These are phyloP conservation scores for Gracilaria vermiculophylla DNA, from an alignment of 23 red algal species.

Conservation along the genomic window DNA sequence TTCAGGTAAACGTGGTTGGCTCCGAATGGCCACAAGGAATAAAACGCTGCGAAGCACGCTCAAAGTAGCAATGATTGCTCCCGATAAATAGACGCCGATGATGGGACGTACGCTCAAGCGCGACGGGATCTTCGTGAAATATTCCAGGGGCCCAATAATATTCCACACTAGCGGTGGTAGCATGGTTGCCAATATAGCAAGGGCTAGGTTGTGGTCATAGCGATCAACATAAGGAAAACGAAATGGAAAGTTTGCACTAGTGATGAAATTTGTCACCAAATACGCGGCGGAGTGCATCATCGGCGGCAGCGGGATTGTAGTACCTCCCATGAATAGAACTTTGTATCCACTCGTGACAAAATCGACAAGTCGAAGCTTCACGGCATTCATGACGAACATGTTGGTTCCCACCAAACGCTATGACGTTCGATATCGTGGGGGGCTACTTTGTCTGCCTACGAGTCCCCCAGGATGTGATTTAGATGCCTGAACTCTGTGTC, in stretches of 20 bases:
- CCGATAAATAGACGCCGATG: slow-evolving; percentile 74
- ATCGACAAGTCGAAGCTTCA: background rate
- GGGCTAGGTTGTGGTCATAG: slow-evolving; percentile 59
- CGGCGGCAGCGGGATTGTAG: background rate
- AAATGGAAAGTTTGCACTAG: background rate
- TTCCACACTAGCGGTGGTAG: slow-evolving; percentile 92
- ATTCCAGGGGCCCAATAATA: slow-evolving; percentile 72
- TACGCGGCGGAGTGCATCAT: background rate
- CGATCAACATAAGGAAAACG: slow-evolving; percentile 46
- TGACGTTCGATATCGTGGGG: too few relatives aligned
- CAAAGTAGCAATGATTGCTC: slow-evolving; percentile 72
- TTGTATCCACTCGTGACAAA: background rate
- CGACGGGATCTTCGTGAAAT: slow-evolving; percentile 61
- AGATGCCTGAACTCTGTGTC: background rate
- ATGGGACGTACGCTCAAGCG: slow-evolving; percentile 36
- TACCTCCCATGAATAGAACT: slow-evolving; percentile 8
- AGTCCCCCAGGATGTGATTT: too few relatives aligned
- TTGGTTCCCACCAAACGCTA: too few relatives aligned
- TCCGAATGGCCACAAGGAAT: slow-evolving; percentile 71
- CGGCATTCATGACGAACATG: background rate
- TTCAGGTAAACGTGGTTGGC: slow-evolving; percentile 5
- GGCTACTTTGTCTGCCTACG: too few relatives aligned
- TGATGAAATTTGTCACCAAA: background rate
- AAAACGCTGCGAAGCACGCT: slow-evolving; percentile 71
- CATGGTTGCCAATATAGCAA: slow-evolving; percentile 71